Evolutionary conservation across 1,284 basidiomycete genomes (phyloP), one percentile per base, ranked within the genome.

Genomic region (Tilletia indica): DNA sequence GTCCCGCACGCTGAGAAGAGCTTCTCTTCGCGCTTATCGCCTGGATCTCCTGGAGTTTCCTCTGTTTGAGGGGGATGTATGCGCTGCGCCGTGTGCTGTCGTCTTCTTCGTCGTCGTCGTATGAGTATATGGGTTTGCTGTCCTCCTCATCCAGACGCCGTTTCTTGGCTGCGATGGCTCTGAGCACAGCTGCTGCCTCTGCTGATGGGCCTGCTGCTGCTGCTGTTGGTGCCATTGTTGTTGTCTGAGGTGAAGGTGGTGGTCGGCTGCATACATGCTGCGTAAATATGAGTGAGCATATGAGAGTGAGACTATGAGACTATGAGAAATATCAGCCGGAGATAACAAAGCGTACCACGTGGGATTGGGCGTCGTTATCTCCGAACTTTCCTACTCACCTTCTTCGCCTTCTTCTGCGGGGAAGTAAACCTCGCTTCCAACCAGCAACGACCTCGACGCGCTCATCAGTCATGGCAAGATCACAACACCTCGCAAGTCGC

Each of bases 31-130:
- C 67, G 68, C 61, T 74, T 19, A 78, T 71, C 48, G 72, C 91
- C 38, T 91, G 90, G 9, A 96, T 87, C 80, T 91, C 92, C 70
- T 91, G 90, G 80, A 92, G 89, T 66, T 92, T 89, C 48, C 94
- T 89, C 84, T 97, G 91, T 51, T 93, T 90, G 54, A 97, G 90
- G 5, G 96, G 91, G 36, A 99, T 86, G 84, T 98, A 98, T 16
- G 61, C 91, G 92, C 72, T 91, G 89, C 1, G 76, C 72, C 6
- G 72, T 72, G 68, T 68, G 67, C 82, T 93, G 94, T 51, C 86
- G 82, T 80, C 78, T 9, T 84, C 79, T 42, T 83, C 78, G 49
- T 82, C 80, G 67, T 83, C 78, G 67, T 75, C 74, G 56, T 83
- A 81, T 68, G 74, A 76, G 69, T 79, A 80, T 19, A 48, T 67